Base-by-base conservation (phyloP, 2,329 filamentous ascomycete species). In the Acephala macrosclerotiorum region DNA sequence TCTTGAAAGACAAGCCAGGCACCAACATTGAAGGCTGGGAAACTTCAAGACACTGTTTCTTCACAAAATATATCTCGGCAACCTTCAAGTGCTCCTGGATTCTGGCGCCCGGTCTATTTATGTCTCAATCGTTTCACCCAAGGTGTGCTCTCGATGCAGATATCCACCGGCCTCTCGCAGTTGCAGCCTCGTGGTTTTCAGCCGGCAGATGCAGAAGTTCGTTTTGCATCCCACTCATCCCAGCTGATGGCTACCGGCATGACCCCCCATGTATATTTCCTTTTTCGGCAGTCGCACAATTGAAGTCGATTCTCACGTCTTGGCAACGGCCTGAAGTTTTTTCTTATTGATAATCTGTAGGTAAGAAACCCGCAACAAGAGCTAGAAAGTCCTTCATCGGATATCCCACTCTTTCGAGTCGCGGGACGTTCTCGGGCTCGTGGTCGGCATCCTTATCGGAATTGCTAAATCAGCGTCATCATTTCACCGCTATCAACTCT, bases 391-490 rank as follows among this genome's bases (percentile, higher is more conserved):
- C 42, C 58, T 47, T 7, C 40, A 36, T 22, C 45, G 58, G 42
- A 42, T 6, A 3, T 25, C 45, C 26, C 49, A 29, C 26, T 33
- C 49, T 53, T 11, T 33, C 3, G 22, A 7, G 1, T 4, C 18
- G 14, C 18, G 12, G 38, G 12, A 42, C 3, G 20, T 51, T 12
- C 7, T 11, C 55, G 29, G 53, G 40, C 14, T 11, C 33, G 11
- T 40, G 47, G 55, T 60, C 42, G 33, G 61, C 38, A 51, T 62
- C 36, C 59, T 65, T 62, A 60, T 67, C 61, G 38, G 62, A 38
- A 40, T 38, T 60, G 36, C 61, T 55, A 58, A 40, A 49, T 47
- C 33, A 61, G 60, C 63, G 58, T 61, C 63, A 65, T 65, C 58
- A 59, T 42, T 57, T 63, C 55, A 63, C 45, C 61, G 61, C 63